These are phyloP conservation scores for Saprolegnia diclina DNA, from an alignment of 352 stramenopile species.

Conservation along the genomic window DNA sequence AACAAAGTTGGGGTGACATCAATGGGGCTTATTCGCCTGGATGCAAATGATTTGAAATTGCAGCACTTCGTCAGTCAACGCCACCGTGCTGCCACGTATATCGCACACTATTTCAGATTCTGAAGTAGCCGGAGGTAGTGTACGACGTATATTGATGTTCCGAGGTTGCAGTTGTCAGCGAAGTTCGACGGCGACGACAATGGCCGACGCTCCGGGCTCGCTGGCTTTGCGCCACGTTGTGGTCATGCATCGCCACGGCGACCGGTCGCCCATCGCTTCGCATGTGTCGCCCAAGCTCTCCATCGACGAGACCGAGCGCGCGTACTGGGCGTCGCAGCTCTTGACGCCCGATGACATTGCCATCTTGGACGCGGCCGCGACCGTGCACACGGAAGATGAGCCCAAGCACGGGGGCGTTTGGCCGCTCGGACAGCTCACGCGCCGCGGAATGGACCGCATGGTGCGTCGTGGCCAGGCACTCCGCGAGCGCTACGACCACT, in stretches of 20 bases:
- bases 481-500: constrained; percentile 36
- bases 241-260: constrained; percentile 19
- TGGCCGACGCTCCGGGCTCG: no score
- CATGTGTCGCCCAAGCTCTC: constrained; percentile 37
- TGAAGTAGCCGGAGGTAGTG: no score
- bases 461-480: constrained; percentile 42
- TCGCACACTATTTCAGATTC: no score
- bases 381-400: constrained; percentile 34
- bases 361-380: constrained; percentile 43
- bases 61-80: no score
- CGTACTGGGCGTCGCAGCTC: constrained; percentile 59
- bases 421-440: constrained; percentile 68
- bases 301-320: constrained; percentile 42
- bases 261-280: constrained; percentile 21
- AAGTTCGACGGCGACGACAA: no score
- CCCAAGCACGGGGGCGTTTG: constrained; percentile 55
- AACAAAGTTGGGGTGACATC: no score
- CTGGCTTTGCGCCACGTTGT: constrained; percentile 16
- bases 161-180: no score
- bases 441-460: constrained; percentile 63
- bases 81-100: no score
- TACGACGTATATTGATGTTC: no score
- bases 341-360: constrained; percentile 40
- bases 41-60: no score
- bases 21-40: no score